Evolutionary conservation across 305 asterid genomes (phyloP).

Genomic region (Salvia sclarea): DNA sequence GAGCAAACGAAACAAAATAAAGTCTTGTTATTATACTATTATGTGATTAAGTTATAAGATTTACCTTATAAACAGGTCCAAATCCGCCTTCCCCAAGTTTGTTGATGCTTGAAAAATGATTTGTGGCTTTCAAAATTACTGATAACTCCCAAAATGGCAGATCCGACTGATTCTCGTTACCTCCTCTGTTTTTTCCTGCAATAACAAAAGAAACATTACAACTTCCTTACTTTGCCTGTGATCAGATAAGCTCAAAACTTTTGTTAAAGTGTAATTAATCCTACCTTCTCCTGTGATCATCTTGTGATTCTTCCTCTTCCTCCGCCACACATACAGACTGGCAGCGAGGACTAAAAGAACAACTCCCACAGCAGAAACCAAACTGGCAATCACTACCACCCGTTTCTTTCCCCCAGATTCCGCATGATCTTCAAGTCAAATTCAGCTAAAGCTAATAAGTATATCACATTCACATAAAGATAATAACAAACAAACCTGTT

Average conservation of each 20-base stretch:
- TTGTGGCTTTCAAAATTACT: conserved; percentile 28
- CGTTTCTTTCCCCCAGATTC: conserved; percentile 10
- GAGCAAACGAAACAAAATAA: too few relatives aligned
- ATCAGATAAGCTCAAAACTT: too few relatives aligned
- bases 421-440: not conserved
- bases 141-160: conserved; percentile 33
- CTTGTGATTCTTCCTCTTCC: conserved; percentile 21
- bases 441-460: not conserved
- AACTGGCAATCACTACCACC: conserved; percentile 16
- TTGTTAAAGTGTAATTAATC: too few relatives aligned
- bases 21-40: too few relatives aligned
- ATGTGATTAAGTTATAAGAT: not conserved
- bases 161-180: conserved; percentile 1
- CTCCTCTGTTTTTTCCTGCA: not conserved
- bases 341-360: not conserved
- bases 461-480: not conserved
- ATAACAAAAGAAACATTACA: not conserved
- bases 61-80: conserved; percentile 39
- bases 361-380: conserved; percentile 18
- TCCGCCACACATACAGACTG: conserved; percentile 6
- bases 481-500: too few relatives aligned
- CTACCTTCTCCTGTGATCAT: conserved; percentile 14
- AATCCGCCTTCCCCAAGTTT: conserved; percentile 40
- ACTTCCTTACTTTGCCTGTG: not conserved
- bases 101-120: conserved; percentile 25